Percentiles rank a stretch among this genome's conserved stretches.
Evolutionary conservation across 2,329 filamentous ascomycete genomes (phyloP).

Genomic region (Aspergillus niger): DNA sequence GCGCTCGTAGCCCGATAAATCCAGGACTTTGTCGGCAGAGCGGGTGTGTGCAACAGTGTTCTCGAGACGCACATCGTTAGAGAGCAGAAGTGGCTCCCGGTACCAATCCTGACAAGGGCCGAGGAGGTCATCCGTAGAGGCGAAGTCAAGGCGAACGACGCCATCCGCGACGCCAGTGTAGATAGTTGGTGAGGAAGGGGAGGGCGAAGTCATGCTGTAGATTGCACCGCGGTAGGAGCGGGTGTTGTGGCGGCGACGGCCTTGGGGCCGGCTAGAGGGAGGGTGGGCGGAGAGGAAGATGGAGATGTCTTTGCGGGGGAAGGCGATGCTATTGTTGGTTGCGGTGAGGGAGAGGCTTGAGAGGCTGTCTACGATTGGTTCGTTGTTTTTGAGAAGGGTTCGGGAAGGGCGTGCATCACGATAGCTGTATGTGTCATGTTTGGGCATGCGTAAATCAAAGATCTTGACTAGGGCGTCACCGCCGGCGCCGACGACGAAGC

Average conservation of each 20-base stretch:
- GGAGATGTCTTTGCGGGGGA: conserved; percentile 42
- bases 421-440: conserved; percentile 32
- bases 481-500: conserved; percentile 59
- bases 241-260: conserved; percentile 19
- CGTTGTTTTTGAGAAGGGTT: background rate
- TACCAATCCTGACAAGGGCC: conserved; percentile 37
- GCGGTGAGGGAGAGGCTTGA: background rate
- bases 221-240: conserved; percentile 47
- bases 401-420: conserved; percentile 26
- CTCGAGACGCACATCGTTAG: conserved; percentile 26
- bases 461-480: conserved; percentile 62
- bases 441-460: conserved; percentile 61
- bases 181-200: conserved; percentile 47
- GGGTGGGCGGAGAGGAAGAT: conserved; percentile 43
- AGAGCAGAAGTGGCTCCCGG: conserved; percentile 28
- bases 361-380: background rate
- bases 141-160: conserved; percentile 47
- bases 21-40: conserved; percentile 28
- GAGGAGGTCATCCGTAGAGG: conserved; percentile 45
- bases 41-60: background rate
- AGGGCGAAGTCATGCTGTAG: conserved; percentile 49
- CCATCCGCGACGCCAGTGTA: conserved; percentile 48
- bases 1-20: conserved; percentile 49
- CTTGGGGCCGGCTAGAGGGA: conserved; percentile 15
- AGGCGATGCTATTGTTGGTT: background rate